Conservation (phyloP, 306 rosid species). For the Abrus pulchellus region DNA sequence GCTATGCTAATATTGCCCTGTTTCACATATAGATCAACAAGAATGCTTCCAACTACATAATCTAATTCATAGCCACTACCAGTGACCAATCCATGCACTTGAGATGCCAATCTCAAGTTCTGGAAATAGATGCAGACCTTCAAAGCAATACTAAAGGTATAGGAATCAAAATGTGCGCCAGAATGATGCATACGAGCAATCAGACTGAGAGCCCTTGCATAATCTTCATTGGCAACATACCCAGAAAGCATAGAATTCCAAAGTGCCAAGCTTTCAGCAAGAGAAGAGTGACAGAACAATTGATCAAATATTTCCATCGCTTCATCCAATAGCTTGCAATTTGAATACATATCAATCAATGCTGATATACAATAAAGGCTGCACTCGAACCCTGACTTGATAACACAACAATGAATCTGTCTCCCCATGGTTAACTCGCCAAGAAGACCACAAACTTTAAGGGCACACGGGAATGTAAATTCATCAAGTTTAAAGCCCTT, state of each 20-base stretch:
- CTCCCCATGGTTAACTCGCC: conserved; percentile 61
- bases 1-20: conserved; percentile 65
- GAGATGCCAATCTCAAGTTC: conserved; percentile 65
- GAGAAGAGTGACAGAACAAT: conserved; percentile 43
- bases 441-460: conserved; percentile 63
- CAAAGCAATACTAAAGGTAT: conserved; percentile 73
- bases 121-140: conserved; percentile 70
- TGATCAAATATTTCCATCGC: conserved; percentile 67
- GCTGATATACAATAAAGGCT: conserved; percentile 72
- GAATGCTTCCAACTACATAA: conserved; percentile 80
- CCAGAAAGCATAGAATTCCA: conserved; percentile 94
- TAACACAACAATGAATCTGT: conserved; percentile 69
- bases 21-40: conserved; percentile 67
- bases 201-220: conserved; percentile 61
- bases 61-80: conserved; percentile 73
- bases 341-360: conserved; percentile 84
- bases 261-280: conserved; percentile 63
- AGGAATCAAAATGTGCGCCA: conserved; percentile 66
- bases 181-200: conserved; percentile 61
- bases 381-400: conserved; percentile 72
- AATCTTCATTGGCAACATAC: conserved; percentile 60
- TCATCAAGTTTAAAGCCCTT: conserved; percentile 69
- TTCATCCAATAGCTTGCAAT: conserved; percentile 62
- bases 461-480: conserved; percentile 81
- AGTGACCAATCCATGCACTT: conserved; percentile 81